A percentile compares a stretch with the other conserved stretches of the same genome.
Conservation (phyloP, 1,284 basidiomycete species). For the Rhizopogon parksii region DNA sequence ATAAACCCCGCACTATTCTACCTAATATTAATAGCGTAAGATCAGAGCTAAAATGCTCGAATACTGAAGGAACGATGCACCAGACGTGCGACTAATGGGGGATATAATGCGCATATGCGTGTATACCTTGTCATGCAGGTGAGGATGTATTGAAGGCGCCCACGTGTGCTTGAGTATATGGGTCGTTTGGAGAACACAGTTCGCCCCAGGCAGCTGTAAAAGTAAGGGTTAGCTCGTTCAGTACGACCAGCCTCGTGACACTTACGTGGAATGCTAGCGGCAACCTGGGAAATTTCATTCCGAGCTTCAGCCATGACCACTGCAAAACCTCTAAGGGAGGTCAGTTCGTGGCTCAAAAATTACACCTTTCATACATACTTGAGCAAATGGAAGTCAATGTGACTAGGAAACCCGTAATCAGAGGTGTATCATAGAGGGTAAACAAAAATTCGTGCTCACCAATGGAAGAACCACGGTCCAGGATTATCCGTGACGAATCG, state of each 20-base stretch:
- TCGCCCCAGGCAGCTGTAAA: constrained; percentile 15
- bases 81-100: neutral
- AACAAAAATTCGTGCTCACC: constrained; percentile 14
- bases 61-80: neutral
- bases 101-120: neutral
- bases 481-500: constrained; percentile 26
- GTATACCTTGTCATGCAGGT: neutral
- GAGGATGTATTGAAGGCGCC: neutral
- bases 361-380: constrained; percentile 12
- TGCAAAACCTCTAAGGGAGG: constrained; percentile 24
- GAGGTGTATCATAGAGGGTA: neutral
- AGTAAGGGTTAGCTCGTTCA: neutral
- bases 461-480: constrained; percentile 29
- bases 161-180: constrained; percentile 4
- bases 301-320: constrained; percentile 25
- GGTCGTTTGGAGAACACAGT: constrained; percentile 10
- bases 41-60: no score
- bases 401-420: constrained; percentile 14
- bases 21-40: no score
- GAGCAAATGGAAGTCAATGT: constrained; percentile 26
- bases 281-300: constrained; percentile 6
- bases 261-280: constrained; percentile 17
- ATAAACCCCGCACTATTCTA: no score
- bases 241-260: neutral
- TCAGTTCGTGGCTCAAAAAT: constrained; percentile 6